phyloP scores from a whole-genome alignment of 78 protist genomes.

The Bodo saltans region DNA sequence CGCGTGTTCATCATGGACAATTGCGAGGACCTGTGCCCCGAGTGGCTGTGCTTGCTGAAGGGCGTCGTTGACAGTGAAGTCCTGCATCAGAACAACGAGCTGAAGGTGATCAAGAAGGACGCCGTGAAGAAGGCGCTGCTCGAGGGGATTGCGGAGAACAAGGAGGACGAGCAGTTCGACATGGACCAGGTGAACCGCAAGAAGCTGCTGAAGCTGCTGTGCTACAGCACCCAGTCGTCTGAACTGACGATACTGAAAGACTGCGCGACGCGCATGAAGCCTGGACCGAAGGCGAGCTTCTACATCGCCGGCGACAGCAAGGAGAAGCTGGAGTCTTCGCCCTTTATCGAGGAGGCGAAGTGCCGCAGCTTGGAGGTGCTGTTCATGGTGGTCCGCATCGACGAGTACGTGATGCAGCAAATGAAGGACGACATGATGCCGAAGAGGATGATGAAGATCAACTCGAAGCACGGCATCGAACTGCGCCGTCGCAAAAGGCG shows the following conservation, averaged over 20 bases:
- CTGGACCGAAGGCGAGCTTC: conserved; percentile 96
- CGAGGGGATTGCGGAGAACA: conserved; percentile 87
- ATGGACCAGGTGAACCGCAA: conserved; percentile 95
- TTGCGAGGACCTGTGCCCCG: conserved; percentile 97
- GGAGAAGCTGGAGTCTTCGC: conserved; percentile 78
- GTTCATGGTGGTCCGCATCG: conserved; percentile 98
- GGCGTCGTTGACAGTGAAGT: conserved; percentile 99
- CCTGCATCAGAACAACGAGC: conserved; percentile 97
- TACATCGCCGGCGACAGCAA: conserved; percentile 97
- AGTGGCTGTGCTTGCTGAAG: conserved; percentile 92
- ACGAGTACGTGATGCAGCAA: conserved; percentile 98
- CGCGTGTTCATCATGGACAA: conserved; percentile 99
- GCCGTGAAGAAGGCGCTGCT: conserved; percentile 95
- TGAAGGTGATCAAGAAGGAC: conserved; percentile 97
- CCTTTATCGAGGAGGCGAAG: conserved; percentile 87
- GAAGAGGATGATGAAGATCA: conserved; percentile 95
- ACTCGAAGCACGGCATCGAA: conserved; percentile 93
- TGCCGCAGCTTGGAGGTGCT: conserved; percentile 87
- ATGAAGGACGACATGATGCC: conserved; percentile 95
- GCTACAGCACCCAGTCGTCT: conserved; percentile 94
- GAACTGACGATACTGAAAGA: conserved; percentile 93
- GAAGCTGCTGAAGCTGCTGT: conserved; percentile 92
- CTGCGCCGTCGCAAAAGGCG: too few species aligned
- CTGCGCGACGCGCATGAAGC: conserved; percentile 96
- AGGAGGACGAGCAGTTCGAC: conserved; percentile 95